Conservation (phyloP, 768 basidiomycete species). For the Tephrocybe sp. region DNA sequence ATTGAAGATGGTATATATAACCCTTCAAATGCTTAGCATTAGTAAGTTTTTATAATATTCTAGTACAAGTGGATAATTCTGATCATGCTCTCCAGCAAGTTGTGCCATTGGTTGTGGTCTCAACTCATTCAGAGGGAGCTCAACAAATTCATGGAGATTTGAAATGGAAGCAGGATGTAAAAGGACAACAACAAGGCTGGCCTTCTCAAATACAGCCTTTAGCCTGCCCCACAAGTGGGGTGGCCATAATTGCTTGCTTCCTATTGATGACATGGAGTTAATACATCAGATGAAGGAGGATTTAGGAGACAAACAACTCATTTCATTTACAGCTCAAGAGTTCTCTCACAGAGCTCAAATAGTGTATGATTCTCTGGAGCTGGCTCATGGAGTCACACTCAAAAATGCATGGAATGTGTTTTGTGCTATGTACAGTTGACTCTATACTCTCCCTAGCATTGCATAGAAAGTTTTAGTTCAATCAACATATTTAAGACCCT, state of each 20-base stretch:
- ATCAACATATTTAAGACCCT: neutral
- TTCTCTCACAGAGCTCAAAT: constrained; percentile 16
- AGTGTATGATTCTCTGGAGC: constrained; percentile 1
- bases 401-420: constrained; percentile 14
- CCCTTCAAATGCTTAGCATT: constrained; percentile 22
- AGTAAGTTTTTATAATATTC: constrained; percentile 23
- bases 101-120: constrained; percentile 29
- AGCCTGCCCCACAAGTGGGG: constrained; percentile 23
- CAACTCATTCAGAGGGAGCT: constrained; percentile 22
- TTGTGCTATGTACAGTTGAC: neutral
- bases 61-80: too few relatives aligned
- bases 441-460: too few relatives aligned
- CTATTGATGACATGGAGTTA: constrained; percentile 18
- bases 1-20: constrained; percentile 23
- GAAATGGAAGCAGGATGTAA: too few relatives aligned
- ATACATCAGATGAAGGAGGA: constrained; percentile 27
- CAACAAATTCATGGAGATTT: neutral
- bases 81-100: constrained; percentile 5
- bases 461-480: neutral
- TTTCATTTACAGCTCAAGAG: constrained; percentile 29
- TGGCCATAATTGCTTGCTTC: constrained; percentile 26
- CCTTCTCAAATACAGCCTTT: constrained; percentile 25
- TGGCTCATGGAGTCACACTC: neutral
- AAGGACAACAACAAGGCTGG: too few relatives aligned
- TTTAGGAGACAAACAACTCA: constrained; percentile 28